Evolutionary conservation across 768 basidiomycete species (phyloP), one percentile per base, ranked within the genome.

Genomic region (Hebeloma cylindrosporum): DNA sequence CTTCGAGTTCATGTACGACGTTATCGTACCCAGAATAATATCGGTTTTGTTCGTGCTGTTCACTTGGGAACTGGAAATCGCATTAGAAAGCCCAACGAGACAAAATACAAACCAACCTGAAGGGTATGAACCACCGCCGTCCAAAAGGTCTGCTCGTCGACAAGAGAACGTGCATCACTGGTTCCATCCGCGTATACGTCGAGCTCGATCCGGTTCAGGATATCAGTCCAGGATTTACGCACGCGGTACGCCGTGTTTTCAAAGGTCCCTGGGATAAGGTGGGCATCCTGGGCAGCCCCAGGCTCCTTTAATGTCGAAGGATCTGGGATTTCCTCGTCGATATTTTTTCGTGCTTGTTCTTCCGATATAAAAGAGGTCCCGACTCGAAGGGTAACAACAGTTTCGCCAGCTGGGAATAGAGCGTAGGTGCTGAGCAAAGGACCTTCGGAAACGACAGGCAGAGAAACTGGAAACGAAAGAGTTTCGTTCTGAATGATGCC

Each of bases 21-120:
- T 85, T 78, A 43, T 87, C 82, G 47, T 91, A 90, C 1, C 79
- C 89, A 5, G 88, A 90, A 61, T 85, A 92, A 60, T 91, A 90
- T 5, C 56, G 59, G 3, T 77, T 77, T 28, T 74, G 67, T 59
- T 91, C 88, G 50, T 74, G 69, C 47, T 85, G 78, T 57, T 90
- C 87, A 53, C 83, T 85, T 0, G 89, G 89, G 51, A 88, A 90
- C 79, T 90, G 62, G 20, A 28, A 11, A 38, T 6, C 5, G 22
- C 5, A 41, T 41, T 18, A 52, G 37, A 3, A 9, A 8, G 20
- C 20, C 7, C 22, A 48, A 30, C 31, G 53, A 6, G 35, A 26
- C 29, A 5, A 32, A 10, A 11, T 5, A 11, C 10, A 20, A 1
- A 26, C 51, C 7, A 28, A 79, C 80, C 66, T 82, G 81, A 3